Base-by-base conservation (phyloP, 2,329 filamentous ascomycete genomes). In the Chrysosporium queenslandicum region DNA sequence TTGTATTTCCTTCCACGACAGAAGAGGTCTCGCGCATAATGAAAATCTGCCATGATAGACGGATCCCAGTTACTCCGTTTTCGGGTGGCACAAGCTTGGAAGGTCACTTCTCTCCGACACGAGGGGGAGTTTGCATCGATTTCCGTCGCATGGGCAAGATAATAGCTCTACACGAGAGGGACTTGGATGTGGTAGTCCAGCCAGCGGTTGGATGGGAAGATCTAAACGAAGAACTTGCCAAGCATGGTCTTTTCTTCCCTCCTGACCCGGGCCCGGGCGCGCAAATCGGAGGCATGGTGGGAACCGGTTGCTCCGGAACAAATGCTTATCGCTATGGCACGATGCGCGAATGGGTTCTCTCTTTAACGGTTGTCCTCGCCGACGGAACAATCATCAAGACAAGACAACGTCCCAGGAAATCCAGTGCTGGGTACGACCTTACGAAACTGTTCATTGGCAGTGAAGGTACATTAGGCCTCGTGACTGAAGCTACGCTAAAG, bases 241-340 rank as follows among this genome's bases (percentile, higher is more conserved):
- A 81, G 46, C 75, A 87, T 55, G 85, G 85, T 25, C 77, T 96
- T 2, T 94, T 95, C 75, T 95, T 95, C 71, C 89, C 89, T 20
- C 89, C 88, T 0, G 89, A 95, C 67, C 89, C 89, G 16, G 90
- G 89, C 50, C 89, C 90, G 49, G 88, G 89, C 16, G 89, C 89
- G 56, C 87, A 87, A 83, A 95, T 96, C 61, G 89, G 89, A 53
- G 89, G 89, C 52, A 76, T 76, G 73, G 70, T 76, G 9, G 73
- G 73, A 8, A 76, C 73, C 8, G 72, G 73, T 42, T 76, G 73
- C 57, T 74, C 72, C 3, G 89, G 89, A 54, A 95, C 89, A 12
- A 95, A 95, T 66, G 84, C 89, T 14, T 94, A 94, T 72, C 79
- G 89, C 53, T 95, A 94, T 67, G 90, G 89, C 56, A 95, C 89